These are phyloP conservation scores for Fraxinus quadrangulata DNA, from an alignment of 257 asterid species.

Conservation along the genomic window DNA sequence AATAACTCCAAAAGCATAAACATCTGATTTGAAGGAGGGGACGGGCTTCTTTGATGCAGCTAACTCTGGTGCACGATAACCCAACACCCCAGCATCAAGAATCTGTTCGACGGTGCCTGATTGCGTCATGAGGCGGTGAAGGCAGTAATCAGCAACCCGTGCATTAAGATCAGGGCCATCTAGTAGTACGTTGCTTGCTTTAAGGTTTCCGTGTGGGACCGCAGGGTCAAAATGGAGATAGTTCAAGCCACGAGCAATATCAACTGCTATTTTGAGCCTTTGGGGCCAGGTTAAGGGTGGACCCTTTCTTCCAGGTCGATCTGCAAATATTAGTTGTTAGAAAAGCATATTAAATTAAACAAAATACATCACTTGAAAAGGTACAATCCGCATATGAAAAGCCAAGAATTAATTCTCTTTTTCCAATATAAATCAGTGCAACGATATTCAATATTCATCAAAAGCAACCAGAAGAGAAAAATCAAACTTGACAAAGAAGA, in stretches of 20 bases:
- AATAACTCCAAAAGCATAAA: conserved; percentile 87
- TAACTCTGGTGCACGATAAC: conserved; percentile 94
- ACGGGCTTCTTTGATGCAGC: conserved; percentile 80
- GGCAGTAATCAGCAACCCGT: conserved; percentile 90
- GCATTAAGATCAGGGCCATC: conserved; percentile 88
- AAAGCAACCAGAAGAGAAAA: background rate
- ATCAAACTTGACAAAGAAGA: background rate
- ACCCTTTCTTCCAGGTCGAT: conserved; percentile 91
- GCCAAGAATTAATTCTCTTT: no score
- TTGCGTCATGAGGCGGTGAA: conserved; percentile 97
- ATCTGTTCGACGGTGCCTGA: conserved; percentile 88
- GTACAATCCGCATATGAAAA: background rate
- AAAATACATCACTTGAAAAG: background rate
- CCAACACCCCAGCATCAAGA: conserved; percentile 91
- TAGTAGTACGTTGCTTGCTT: conserved; percentile 78
- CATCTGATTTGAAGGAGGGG: conserved; percentile 93
- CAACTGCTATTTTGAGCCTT: conserved; percentile 93
- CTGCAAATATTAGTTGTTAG: conserved; percentile 40
- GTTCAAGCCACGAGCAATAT: conserved; percentile 94
- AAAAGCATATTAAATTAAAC: background rate
- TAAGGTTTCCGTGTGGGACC: conserved; percentile 92
- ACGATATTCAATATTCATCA: background rate
- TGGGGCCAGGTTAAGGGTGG: conserved; percentile 83
- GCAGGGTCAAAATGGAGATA: conserved; percentile 99
- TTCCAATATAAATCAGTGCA: background rate